Conservation (phyloP, 768 basidiomycete genomes). For the Mycena latifolia region DNA sequence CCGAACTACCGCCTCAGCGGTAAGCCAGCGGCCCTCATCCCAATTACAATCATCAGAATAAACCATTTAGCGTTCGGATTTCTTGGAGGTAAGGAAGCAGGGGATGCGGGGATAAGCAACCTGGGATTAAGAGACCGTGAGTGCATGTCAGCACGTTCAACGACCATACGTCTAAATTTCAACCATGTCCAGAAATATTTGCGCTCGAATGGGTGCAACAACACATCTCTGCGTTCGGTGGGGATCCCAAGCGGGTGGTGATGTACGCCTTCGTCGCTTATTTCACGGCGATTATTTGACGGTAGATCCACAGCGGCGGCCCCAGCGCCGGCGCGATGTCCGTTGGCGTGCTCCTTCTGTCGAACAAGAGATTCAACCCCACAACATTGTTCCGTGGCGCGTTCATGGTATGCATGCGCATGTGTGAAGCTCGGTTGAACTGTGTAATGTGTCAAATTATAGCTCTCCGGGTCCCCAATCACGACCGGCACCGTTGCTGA, state of each 20-base stretch:
- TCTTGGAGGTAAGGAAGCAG: conserved; percentile 53
- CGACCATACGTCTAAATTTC: conserved; percentile 1
- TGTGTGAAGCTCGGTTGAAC: neutral
- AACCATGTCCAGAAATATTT: conserved; percentile 17
- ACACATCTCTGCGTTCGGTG: conserved; percentile 23
- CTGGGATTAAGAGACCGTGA: conserved; percentile 65
- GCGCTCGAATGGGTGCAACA: conserved; percentile 26
- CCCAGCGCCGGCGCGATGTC: conserved; percentile 31
- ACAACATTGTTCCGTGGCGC: conserved; percentile 24
- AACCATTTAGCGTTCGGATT: conserved; percentile 54
- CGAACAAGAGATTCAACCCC: conserved; percentile 25
- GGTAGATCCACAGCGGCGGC: neutral
- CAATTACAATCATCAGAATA: neutral
- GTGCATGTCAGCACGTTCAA: conserved; percentile 35
- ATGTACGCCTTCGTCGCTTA: neutral
- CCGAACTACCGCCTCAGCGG: conserved; percentile 13
- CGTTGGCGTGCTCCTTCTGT: neutral
- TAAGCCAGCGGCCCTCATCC: neutral
- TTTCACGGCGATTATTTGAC: neutral
- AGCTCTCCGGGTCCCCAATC: conserved; percentile 18
- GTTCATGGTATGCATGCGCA: conserved; percentile 27
- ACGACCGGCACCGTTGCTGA: conserved; percentile 10
- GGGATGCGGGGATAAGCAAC: conserved; percentile 57
- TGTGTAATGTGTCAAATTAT: neutral
- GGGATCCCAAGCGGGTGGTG: conserved; percentile 16